A percentile compares a stretch with the other conserved stretches of the same genome.
Conservation (phyloP, 495 filamentous ascomycete genomes). For the Pyrenopolyporus hunteri region DNA sequence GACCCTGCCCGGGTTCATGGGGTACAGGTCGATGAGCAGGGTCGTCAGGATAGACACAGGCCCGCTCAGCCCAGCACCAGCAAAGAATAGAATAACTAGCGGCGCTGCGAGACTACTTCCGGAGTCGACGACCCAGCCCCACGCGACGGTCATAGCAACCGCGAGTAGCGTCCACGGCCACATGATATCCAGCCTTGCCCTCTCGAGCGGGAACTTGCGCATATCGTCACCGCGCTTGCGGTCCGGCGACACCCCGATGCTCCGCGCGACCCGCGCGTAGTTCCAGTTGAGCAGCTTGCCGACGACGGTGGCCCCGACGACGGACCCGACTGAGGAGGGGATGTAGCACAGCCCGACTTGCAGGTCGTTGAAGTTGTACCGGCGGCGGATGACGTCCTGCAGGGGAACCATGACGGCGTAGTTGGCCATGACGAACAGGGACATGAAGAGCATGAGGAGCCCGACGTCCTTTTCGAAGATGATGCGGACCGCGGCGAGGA, state of each 20-base stretch:
- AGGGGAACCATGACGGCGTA: slow-evolving; percentile 1
- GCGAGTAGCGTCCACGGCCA: not conserved
- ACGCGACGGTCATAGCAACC: not conserved
- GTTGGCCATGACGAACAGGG: slow-evolving; percentile 1
- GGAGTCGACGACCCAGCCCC: not conserved
- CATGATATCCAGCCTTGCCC: not conserved
- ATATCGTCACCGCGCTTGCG: slow-evolving; percentile 1
- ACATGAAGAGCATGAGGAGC: not conserved
- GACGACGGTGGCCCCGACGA: not conserved
- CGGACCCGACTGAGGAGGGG: not conserved
- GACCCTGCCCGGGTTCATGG: slow-evolving; percentile 3
- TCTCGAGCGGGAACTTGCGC: slow-evolving; percentile 2
- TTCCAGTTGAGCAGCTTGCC: slow-evolving; percentile 10
- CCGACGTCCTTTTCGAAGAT: slow-evolving; percentile 7
- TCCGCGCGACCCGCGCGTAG: not conserved
- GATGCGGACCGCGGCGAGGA: not conserved
- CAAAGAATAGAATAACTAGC: not conserved
- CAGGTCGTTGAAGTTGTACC: not conserved
- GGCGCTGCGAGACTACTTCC: not conserved
- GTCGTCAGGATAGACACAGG: not conserved
- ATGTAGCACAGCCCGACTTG: slow-evolving; percentile 8
- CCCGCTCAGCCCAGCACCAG: not conserved
- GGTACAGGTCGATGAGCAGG: slow-evolving; percentile 7
- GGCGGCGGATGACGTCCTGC: not conserved
- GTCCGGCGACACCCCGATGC: not conserved